phyloP scores from a whole-genome alignment of 192 early-diverging fungal genomes.

The Coemansia sp. region DNA sequence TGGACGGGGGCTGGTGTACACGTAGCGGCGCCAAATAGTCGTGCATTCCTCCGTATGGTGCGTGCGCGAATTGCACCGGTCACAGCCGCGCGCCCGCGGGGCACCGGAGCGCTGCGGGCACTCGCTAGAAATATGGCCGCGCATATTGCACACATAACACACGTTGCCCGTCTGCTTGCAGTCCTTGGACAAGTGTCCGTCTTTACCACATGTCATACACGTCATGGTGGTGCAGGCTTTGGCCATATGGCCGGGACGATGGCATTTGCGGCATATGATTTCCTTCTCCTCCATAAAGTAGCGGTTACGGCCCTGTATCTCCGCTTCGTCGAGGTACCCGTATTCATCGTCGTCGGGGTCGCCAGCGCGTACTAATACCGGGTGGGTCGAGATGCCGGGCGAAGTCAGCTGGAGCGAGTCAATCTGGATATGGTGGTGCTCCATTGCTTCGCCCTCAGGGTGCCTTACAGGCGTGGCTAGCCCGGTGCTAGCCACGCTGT shows the following conservation, averaged over 20 bases:
- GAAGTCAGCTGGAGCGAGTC: conserved; percentile 24
- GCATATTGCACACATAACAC: conserved; percentile 55
- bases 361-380: conserved; percentile 1
- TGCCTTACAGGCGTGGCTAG: conserved; percentile 18
- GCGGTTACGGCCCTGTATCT: conserved; percentile 54
- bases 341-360: conserved; percentile 35
- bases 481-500: conserved; percentile 28
- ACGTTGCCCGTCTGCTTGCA: conserved; percentile 47
- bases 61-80: conserved; percentile 24
- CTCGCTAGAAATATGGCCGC: conserved; percentile 44
- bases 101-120: conserved; percentile 35
- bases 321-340: conserved; percentile 53
- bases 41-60: conserved; percentile 54
- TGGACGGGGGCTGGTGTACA: conserved; percentile 19
- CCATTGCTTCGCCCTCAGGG: conserved; percentile 9
- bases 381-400: conserved; percentile 7
- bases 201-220: conserved; percentile 45
- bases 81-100: conserved; percentile 15
- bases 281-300: conserved; percentile 59
- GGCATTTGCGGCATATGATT: conserved; percentile 41
- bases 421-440: conserved; percentile 40
- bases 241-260: conserved; percentile 43
- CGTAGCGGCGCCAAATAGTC: conserved; percentile 54
- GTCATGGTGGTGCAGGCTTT: conserved; percentile 43
- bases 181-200: conserved; percentile 41